phyloP scores from a whole-genome alignment of 495 filamentous ascomycete genomes.

The Talaromyces adpressus region DNA sequence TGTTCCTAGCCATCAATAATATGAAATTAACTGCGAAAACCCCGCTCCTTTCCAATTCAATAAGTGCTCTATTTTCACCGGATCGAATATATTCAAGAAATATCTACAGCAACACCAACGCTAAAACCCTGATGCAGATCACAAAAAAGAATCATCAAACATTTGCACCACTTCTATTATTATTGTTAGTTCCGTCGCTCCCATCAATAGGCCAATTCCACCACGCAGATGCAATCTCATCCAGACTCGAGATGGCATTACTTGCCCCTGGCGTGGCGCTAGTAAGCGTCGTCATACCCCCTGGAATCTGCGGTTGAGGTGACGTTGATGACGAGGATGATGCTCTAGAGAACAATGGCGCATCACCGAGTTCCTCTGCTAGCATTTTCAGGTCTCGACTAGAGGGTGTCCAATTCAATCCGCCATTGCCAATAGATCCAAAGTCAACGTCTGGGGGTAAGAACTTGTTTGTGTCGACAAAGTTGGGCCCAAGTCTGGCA shows the following conservation, averaged over 20 bases:
- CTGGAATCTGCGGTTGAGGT: neutral
- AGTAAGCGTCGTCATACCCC: constrained; percentile 13
- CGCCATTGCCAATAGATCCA: constrained; percentile 5
- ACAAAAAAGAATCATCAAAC: neutral
- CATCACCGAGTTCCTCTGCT: constrained; percentile 18
- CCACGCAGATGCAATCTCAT: constrained; percentile 31
- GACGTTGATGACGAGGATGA: neutral
- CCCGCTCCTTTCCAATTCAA: too few species aligned
- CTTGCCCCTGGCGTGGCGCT: constrained; percentile 12
- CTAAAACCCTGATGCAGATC: neutral
- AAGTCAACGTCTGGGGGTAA: neutral
- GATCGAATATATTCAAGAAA: neutral
- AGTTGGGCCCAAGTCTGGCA: constrained; percentile 1
- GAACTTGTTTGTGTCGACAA: constrained; percentile 2
- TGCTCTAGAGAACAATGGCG: constrained; percentile 8
- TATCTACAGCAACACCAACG: neutral
- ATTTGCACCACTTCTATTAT: constrained; percentile 10
- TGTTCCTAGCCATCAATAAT: too few species aligned
- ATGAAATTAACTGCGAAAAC: too few species aligned
- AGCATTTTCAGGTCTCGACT: constrained; percentile 26
- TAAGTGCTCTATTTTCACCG: too few species aligned
- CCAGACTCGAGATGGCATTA: constrained; percentile 24
- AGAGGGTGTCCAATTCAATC: constrained; percentile 11
- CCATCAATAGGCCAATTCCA: constrained; percentile 26
- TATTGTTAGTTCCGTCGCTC: constrained; percentile 8